phyloP scores from a whole-genome alignment of 257 asterid genomes.

The Solanum sejunctum region DNA sequence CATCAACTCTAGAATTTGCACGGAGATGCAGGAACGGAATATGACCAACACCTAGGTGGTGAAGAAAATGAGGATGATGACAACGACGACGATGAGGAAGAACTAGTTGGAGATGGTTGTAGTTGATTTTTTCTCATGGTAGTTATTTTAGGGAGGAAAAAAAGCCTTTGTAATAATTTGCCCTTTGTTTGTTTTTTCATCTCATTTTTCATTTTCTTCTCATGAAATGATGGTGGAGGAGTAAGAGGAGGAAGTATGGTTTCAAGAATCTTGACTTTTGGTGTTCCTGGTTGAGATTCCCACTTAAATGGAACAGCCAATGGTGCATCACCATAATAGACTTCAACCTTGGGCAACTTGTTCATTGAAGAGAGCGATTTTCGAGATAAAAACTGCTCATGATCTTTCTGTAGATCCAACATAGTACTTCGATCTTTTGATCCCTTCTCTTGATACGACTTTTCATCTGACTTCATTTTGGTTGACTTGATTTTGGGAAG shows the following conservation, averaged over 20 bases:
- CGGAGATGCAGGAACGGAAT: constrained; percentile 16
- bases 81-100: not conserved
- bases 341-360: constrained; percentile 1
- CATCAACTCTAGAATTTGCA: not conserved
- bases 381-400: not conserved
- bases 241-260: constrained; percentile 24
- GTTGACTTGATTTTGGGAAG: constrained; percentile 3
- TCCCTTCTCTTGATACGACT: not conserved
- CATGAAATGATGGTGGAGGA: constrained; percentile 25
- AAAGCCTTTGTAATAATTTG: not conserved
- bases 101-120: not conserved
- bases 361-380: not conserved
- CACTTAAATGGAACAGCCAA: constrained; percentile 21
- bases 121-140: not conserved
- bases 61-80: constrained; percentile 2
- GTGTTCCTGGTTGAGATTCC: constrained; percentile 32
- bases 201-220: constrained; percentile 1
- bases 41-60: constrained; percentile 3
- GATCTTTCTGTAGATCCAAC: not conserved
- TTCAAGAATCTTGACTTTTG: constrained; percentile 6
- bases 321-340: constrained; percentile 14
- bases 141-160: constrained; percentile 12
- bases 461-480: constrained; percentile 3
- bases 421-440: not conserved
- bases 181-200: not conserved